These are phyloP conservation scores for Saturnispora diversa DNA, from an alignment of 805 yeast species.

Conservation along the genomic window DNA sequence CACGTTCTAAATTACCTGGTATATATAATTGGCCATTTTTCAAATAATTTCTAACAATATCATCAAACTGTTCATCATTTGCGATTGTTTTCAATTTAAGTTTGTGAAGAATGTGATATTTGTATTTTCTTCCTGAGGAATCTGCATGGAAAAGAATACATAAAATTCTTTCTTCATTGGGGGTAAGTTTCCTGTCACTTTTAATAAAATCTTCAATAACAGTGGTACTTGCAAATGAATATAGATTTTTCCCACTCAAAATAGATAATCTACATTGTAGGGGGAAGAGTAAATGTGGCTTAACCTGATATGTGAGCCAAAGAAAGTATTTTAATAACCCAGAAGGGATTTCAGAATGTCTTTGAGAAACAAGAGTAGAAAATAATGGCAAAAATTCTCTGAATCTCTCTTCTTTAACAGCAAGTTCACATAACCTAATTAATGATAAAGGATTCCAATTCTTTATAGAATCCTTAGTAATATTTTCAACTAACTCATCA, in stretches of 20 bases:
- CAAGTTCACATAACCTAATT: conserved; percentile 5
- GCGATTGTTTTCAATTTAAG: neutral
- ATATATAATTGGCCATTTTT: conserved; percentile 2
- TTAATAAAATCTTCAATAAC: neutral
- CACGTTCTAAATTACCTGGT: conserved; percentile 8
- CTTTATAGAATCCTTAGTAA: neutral
- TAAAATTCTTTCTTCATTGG: neutral
- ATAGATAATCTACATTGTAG: conserved; percentile 1
- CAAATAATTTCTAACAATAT: neutral
- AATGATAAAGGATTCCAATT: conserved; percentile 7
- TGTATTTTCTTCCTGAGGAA: neutral
- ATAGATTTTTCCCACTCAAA: conserved; percentile 2
- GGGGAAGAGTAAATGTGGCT: conserved; percentile 4
- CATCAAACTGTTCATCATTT: neutral
- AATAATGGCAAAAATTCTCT: conserved; percentile 11
- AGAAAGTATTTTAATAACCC: conserved; percentile 2
- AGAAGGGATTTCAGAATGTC: conserved; percentile 11
- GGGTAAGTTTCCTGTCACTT: neutral
- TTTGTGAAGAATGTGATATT: neutral
- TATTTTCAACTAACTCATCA: neutral
- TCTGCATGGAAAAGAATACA: neutral
- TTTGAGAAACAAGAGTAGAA: neutral
- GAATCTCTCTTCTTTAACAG: conserved; percentile 10
- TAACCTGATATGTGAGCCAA: neutral
- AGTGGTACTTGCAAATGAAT: neutral